A percentile compares a stretch with the other conserved stretches of the same genome.
Evolutionary conservation across 129 eudicot genomes (phyloP).

Genomic region (Sambucus nigra): DNA sequence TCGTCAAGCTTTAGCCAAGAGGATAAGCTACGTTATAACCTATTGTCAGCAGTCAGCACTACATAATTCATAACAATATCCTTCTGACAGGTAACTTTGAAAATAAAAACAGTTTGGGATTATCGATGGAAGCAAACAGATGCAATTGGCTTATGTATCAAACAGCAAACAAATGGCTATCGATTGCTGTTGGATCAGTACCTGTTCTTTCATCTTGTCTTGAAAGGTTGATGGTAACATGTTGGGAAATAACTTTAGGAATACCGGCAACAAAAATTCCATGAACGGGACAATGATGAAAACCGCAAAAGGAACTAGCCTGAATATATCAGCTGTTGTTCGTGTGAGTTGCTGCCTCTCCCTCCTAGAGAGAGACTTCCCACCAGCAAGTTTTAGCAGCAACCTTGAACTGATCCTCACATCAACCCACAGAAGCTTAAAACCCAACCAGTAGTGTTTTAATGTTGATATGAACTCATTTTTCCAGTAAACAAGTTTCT

Average conservation of each 20-base stretch:
- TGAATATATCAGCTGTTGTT: conserved; percentile 94
- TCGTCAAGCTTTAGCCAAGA: too few relatives aligned
- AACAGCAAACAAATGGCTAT: too few relatives aligned
- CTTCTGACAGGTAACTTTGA: too few relatives aligned
- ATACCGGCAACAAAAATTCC: conserved; percentile 96
- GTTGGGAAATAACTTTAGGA: conserved; percentile 90
- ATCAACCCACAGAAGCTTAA: conserved; percentile 85
- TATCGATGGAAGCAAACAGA: too few relatives aligned
- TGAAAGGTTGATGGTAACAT: conserved; percentile 99
- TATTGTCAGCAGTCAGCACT: too few relatives aligned
- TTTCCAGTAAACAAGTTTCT: conserved; percentile 83
- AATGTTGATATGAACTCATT: conserved; percentile 80
- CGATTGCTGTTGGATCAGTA: conserved; percentile 1
- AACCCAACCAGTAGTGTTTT: conserved; percentile 97
- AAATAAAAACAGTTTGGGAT: too few relatives aligned
- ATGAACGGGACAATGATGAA: conserved; percentile 93
- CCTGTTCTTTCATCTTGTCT: conserved; percentile 99
- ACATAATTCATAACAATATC: too few relatives aligned
- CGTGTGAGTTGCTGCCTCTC: conserved; percentile 97
- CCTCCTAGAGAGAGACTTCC: conserved; percentile 90
- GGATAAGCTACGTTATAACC: too few relatives aligned
- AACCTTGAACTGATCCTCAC: conserved; percentile 78
- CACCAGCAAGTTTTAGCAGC: conserved; percentile 83
- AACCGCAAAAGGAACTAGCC: conserved; percentile 98
- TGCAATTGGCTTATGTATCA: too few relatives aligned